phyloP scores from a whole-genome alignment of 2,329 filamentous ascomycete species.

The Neonectria coccinea region DNA sequence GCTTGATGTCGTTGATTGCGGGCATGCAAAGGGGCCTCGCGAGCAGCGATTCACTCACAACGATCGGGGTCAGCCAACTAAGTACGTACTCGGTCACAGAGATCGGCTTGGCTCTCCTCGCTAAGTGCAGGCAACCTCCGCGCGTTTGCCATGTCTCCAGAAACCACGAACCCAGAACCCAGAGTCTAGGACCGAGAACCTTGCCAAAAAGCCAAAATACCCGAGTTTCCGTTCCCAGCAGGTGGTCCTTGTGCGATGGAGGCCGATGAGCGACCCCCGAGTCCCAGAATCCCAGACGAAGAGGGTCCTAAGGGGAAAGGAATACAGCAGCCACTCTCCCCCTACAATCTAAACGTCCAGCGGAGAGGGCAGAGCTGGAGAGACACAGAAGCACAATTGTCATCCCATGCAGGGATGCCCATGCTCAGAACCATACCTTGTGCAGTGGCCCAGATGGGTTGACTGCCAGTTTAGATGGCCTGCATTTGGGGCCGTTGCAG shows the following conservation, averaged over 20 bases:
- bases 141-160: slow-evolving; percentile 21
- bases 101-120: slow-evolving; percentile 30
- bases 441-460: slow-evolving; percentile 40
- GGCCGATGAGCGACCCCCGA: slow-evolving; percentile 9
- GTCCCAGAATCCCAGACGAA: not conserved
- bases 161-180: slow-evolving; percentile 7
- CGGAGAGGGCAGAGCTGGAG: slow-evolving; percentile 13
- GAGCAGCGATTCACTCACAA: slow-evolving; percentile 20
- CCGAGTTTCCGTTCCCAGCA: slow-evolving; percentile 32
- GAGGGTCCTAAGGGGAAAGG: slow-evolving; percentile 10
- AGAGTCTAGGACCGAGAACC: slow-evolving; percentile 14
- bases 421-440: slow-evolving; percentile 31
- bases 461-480: slow-evolving; percentile 42
- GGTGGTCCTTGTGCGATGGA: slow-evolving; percentile 21
- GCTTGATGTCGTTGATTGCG: slow-evolving; percentile 22
- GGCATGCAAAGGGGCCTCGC: slow-evolving; percentile 14
- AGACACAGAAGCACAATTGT: slow-evolving; percentile 28
- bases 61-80: not conserved
- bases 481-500: slow-evolving; percentile 28
- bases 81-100: slow-evolving; percentile 11
- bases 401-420: slow-evolving; percentile 36
- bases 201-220: slow-evolving; percentile 29
- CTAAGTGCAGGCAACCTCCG: slow-evolving; percentile 29
- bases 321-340: slow-evolving; percentile 29
- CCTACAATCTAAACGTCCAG: slow-evolving; percentile 36